Evolutionary conservation across 306 rosid genomes (phyloP).

Genomic region (Geum urbanum): DNA sequence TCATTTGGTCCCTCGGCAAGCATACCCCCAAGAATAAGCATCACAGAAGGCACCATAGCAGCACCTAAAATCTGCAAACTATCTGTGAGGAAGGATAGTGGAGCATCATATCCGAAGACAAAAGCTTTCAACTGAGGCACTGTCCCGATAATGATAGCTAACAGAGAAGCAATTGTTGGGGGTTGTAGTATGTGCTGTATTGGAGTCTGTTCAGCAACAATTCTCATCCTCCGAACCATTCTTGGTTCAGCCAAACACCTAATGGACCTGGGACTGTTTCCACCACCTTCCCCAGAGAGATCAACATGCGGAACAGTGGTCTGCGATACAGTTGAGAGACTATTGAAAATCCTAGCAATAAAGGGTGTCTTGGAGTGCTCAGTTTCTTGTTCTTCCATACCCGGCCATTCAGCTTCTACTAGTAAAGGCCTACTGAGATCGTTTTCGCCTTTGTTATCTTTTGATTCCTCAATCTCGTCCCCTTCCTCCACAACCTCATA

Average conservation of each 20-base stretch:
- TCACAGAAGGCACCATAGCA: conserved; percentile 81
- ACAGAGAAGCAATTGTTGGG: conserved; percentile 75
- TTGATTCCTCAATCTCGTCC: conserved; percentile 36
- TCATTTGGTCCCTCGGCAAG: conserved; percentile 89
- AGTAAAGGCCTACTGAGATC: conserved; percentile 71
- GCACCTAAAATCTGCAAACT: conserved; percentile 68
- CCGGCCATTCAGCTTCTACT: conserved; percentile 97
- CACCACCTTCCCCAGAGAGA: conserved; percentile 28
- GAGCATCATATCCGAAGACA: conserved; percentile 66
- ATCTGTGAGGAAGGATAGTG: conserved; percentile 60
- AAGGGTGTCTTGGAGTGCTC: conserved; percentile 78
- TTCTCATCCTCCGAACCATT: conserved; percentile 69
- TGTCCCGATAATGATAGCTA: conserved; percentile 68
- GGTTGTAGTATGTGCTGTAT: conserved; percentile 79
- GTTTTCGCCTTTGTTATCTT: not conserved
- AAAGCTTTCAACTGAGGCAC: conserved; percentile 66
- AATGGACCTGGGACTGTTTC: conserved; percentile 57
- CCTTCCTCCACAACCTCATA: conserved; percentile 71
- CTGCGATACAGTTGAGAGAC: conserved; percentile 47
- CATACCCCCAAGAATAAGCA: conserved; percentile 91
- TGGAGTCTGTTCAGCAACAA: conserved; percentile 82
- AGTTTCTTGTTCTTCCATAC: conserved; percentile 85
- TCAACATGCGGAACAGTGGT: conserved; percentile 49
- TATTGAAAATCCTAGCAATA: conserved; percentile 58
- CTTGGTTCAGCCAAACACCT: conserved; percentile 82